phyloP scores from a whole-genome alignment of 306 rosid genomes.

The Herpetospermum pedunculosum region DNA sequence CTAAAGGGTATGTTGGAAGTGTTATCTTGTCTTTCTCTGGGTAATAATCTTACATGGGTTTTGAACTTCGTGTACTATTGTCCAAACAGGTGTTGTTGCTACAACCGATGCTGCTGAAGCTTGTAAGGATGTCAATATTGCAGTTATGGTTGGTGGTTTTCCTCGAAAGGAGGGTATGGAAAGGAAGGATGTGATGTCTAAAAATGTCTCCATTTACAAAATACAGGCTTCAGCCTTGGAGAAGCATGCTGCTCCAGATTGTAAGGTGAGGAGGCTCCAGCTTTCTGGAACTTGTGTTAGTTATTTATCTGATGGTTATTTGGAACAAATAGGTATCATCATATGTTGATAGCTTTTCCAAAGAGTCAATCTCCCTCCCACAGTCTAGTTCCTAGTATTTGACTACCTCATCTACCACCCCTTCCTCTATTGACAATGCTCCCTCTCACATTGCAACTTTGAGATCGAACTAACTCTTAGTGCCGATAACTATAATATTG shows the following conservation, averaged over 20 bases:
- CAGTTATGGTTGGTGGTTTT: conserved; percentile 97
- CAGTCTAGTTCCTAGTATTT: background rate
- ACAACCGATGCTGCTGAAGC: conserved; percentile 93
- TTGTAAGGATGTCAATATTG: conserved; percentile 75
- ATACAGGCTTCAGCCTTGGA: conserved; percentile 92
- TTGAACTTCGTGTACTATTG: background rate
- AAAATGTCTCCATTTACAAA: conserved; percentile 84
- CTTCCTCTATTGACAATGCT: background rate
- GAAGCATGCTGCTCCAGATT: conserved; percentile 79
- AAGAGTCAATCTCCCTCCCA: background rate
- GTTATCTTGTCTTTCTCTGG: background rate
- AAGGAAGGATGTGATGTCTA: conserved; percentile 90
- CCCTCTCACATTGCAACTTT: background rate
- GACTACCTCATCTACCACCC: background rate
- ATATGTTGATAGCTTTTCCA: background rate
- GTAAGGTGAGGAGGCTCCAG: conserved; percentile 47
- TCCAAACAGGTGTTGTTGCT: conserved; percentile 75
- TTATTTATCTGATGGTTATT: background rate
- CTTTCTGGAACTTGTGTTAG: background rate
- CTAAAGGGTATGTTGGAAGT: conserved; percentile 42
- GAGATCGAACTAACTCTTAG: background rate
- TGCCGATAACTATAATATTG: background rate
- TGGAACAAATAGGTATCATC: background rate
- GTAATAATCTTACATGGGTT: background rate
- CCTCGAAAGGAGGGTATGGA: conserved; percentile 99